Base-by-base conservation (phyloP, 176 grass and related monocot species). In the Avena eriantha region DNA sequence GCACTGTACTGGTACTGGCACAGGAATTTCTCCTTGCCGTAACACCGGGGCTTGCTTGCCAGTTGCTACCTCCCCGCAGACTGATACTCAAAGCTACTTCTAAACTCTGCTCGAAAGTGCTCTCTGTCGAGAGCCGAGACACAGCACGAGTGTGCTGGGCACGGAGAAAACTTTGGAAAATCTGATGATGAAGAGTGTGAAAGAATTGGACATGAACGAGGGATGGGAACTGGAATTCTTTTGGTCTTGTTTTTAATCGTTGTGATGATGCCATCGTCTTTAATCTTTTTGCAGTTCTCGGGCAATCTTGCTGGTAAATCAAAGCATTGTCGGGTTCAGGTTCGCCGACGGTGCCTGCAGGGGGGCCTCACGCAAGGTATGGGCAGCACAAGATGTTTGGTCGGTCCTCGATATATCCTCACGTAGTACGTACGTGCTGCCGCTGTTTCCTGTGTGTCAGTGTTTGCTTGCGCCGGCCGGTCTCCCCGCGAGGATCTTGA, bases 1-100 rank as follows among this genome's bases (percentile, higher is more conserved):
- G 68, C 1, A 41, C 39, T 41, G 39, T 34, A 4, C 14, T 48
- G 72, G 23, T 14, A 21, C 60, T 70, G 23, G 7, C 59, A 75
- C 0, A 63, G 51, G 86, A 85, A 88, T 82, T 88, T 81, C 54
- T 43, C 4, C 65, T 64, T 85, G 45, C 61, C 90, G 81, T 88
- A 86, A 31, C 82, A 72, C 16, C 43, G 21, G 22, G 46, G 78
- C 45, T 91, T 91, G 61, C 76, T 81, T 70, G n/a, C 16, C 67
- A 9, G 17, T 17, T 17, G 72, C 58, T n/a, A 22, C 43, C 26
- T 73, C 69, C 70, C 7, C 6, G 19, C 9, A 16, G 29, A 15
- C 24, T 22, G 19, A 29, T 7, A 3, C 43, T 76, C 10, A 73
- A 76, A 73, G 54, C 6, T 55, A 55, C 23, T 66, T 26, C 33